A percentile compares a stretch with the other conserved stretches of the same genome.
These are phyloP conservation scores for Rachicladosporium sp. DNA, from an alignment of 2,329 filamentous ascomycete species.

Conservation along the genomic window DNA sequence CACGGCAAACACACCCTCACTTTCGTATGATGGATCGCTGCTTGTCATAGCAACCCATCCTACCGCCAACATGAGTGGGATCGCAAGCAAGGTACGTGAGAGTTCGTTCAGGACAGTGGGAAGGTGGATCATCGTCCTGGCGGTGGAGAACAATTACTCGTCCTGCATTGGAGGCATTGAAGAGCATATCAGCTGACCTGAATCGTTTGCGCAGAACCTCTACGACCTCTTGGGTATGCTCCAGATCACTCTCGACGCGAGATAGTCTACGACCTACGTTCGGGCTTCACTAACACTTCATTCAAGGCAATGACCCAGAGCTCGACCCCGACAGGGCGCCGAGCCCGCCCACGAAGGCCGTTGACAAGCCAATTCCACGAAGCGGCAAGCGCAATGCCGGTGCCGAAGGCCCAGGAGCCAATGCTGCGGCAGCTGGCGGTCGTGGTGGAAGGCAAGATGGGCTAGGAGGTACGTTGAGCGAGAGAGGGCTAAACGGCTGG, in stretches of 20 bases:
- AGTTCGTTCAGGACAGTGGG: too few relatives aligned
- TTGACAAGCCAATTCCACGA: constrained; percentile 70
- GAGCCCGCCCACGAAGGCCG: constrained; percentile 70
- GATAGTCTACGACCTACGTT: background rate
- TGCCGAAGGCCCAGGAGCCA: constrained; percentile 48
- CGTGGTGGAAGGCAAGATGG: constrained; percentile 41
- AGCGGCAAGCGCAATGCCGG: constrained; percentile 79
- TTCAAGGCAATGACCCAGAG: constrained; percentile 55
- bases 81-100: constrained; percentile 16
- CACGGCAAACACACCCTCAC: too few relatives aligned
- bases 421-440: constrained; percentile 28
- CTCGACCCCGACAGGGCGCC: constrained; percentile 62
- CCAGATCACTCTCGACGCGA: too few relatives aligned
- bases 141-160: too few relatives aligned
- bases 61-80: constrained; percentile 10
- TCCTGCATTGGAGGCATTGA: background rate
- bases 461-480: too few relatives aligned
- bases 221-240: constrained; percentile 91
- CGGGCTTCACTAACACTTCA: too few relatives aligned
- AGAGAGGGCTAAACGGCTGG: too few relatives aligned
- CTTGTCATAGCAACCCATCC: too few relatives aligned
- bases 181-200: constrained; percentile 24
- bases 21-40: too few relatives aligned
- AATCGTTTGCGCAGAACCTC: constrained; percentile 56
- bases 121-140: too few relatives aligned